A percentile compares a stretch with the other conserved stretches of the same genome.
These are phyloP conservation scores for Patellifolia procumbens DNA, from an alignment of 179 eudicot genomes.

Conservation along the genomic window DNA sequence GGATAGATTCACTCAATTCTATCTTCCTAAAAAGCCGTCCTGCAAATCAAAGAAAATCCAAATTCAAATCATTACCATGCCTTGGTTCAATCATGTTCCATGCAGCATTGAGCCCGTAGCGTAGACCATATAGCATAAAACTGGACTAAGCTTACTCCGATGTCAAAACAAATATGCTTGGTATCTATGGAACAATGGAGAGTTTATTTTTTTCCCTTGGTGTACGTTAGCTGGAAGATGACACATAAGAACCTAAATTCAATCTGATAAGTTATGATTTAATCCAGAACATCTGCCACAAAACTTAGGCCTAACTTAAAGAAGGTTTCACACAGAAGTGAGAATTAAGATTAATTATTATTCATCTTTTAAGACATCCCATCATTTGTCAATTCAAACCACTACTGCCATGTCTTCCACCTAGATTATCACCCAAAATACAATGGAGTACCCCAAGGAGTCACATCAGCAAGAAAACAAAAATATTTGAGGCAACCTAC, in stretches of 20 bases:
- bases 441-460: too few relatives aligned
- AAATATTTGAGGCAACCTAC: too few relatives aligned
- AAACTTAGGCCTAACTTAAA: background rate
- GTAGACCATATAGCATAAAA: background rate
- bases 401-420: background rate
- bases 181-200: background rate
- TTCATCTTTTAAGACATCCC: background rate
- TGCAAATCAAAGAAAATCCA: constrained; percentile 27
- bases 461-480: too few relatives aligned
- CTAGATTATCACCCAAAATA: too few relatives aligned
- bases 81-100: background rate
- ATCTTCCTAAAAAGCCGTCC: constrained; percentile 81
- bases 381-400: background rate
- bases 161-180: background rate
- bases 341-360: background rate
- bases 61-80: background rate
- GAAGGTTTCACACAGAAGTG: background rate
- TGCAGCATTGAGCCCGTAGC: background rate
- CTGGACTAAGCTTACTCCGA: background rate
- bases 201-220: background rate
- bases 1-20: constrained; percentile 76
- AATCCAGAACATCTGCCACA: background rate
- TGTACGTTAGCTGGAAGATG: background rate
- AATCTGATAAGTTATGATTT: background rate
- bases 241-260: background rate